These are phyloP conservation scores for Calocybe indica DNA, from an alignment of 768 basidiomycete genomes.

Conservation along the genomic window DNA sequence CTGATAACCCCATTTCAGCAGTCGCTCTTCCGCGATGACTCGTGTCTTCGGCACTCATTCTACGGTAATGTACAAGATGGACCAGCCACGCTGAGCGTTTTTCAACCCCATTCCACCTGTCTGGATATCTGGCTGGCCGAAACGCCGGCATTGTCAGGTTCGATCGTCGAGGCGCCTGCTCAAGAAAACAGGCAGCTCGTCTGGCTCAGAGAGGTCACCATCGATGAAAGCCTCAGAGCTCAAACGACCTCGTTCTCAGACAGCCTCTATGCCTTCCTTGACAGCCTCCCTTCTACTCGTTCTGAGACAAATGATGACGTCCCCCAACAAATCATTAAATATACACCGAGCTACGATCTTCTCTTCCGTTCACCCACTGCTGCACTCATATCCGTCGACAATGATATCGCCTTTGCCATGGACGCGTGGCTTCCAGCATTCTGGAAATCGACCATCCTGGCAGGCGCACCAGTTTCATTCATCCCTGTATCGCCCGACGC, in stretches of 20 bases:
- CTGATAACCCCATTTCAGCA: slow-evolving; percentile 42
- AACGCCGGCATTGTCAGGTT: slow-evolving; percentile 19
- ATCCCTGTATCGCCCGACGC: slow-evolving; percentile 53
- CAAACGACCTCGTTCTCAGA: slow-evolving; percentile 18
- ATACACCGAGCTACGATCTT: slow-evolving; percentile 22
- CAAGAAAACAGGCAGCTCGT: slow-evolving; percentile 38
- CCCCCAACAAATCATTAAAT: slow-evolving; percentile 14
- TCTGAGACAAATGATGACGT: slow-evolving; percentile 1
- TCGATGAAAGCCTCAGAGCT: slow-evolving; percentile 39
- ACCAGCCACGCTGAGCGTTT: slow-evolving; percentile 34
- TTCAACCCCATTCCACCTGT: slow-evolving; percentile 38
- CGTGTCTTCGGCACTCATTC: slow-evolving; percentile 46
- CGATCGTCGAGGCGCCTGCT: slow-evolving; percentile 16
- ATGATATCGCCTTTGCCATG: slow-evolving; percentile 35
- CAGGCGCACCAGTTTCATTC: slow-evolving; percentile 39
- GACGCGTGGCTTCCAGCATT: slow-evolving; percentile 64
- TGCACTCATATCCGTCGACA: slow-evolving; percentile 45
- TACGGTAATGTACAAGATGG: slow-evolving; percentile 51
- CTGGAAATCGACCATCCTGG: slow-evolving; percentile 67
- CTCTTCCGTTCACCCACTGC: slow-evolving; percentile 37
- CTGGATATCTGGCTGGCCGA: slow-evolving; percentile 23
- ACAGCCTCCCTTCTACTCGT: slow-evolving; percentile 12
- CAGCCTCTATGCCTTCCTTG: slow-evolving; percentile 32
- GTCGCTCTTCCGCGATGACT: slow-evolving; percentile 26
- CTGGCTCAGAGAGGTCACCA: slow-evolving; percentile 53